These are phyloP conservation scores for Aureobasidium uvarum DNA, from an alignment of 2,329 filamentous ascomycete species.

Conservation along the genomic window DNA sequence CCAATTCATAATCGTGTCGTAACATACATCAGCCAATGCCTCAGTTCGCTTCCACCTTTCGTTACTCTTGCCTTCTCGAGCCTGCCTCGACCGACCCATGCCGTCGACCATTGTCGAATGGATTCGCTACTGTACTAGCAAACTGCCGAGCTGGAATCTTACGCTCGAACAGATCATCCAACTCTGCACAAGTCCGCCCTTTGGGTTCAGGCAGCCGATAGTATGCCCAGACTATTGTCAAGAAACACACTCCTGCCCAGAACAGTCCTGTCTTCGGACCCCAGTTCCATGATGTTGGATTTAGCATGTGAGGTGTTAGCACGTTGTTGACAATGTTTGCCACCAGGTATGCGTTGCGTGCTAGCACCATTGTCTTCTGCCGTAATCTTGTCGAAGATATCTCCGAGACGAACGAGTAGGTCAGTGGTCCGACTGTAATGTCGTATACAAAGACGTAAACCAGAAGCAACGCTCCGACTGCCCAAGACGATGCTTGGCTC, in stretches of 20 bases:
- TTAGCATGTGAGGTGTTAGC: conserved; percentile 35
- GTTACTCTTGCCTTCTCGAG: not conserved
- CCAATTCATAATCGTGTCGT: conserved; percentile 18
- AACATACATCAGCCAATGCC: not conserved
- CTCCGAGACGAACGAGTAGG: conserved; percentile 37
- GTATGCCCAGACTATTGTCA: conserved; percentile 52
- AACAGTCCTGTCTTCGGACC: conserved; percentile 40
- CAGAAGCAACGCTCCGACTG: conserved; percentile 50
- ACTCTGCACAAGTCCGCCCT: conserved; percentile 55
- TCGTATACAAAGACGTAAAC: conserved; percentile 46
- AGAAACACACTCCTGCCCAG: conserved; percentile 46
- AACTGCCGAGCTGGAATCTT: conserved; percentile 46
- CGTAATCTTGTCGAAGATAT: conserved; percentile 35
- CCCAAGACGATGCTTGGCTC: conserved; percentile 38
- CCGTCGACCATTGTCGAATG: conserved; percentile 27
- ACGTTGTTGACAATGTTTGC: conserved; percentile 32
- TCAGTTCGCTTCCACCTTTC: not conserved
- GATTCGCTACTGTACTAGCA: conserved; percentile 30
- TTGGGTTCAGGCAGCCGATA: conserved; percentile 57
- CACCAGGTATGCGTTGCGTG: conserved; percentile 36
- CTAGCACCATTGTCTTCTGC: conserved; percentile 36
- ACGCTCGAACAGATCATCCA: conserved; percentile 56
- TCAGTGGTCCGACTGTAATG: conserved; percentile 36
- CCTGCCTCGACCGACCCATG: not conserved
- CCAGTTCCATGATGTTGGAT: conserved; percentile 30